Evolutionary conservation across 164 flowering plant genomes (phyloP).

Genomic region (Tetracentron sinense): DNA sequence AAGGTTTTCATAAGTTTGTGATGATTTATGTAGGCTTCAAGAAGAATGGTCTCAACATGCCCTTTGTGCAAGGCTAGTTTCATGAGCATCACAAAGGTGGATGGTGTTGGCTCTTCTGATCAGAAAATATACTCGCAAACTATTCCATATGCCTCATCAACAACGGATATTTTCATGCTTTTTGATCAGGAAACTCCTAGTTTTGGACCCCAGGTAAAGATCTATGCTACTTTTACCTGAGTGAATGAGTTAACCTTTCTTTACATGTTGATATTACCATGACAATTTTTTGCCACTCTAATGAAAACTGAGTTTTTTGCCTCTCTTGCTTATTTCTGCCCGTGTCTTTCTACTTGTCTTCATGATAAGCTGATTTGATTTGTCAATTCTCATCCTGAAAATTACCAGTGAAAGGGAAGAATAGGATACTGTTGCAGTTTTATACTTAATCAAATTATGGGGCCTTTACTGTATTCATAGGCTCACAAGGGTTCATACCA

Average conservation of each 20-base stretch:
- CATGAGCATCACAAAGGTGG: conserved; percentile 61
- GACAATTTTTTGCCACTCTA: neutral
- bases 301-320: too few relatives aligned
- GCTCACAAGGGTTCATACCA: too few relatives aligned
- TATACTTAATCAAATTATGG: too few relatives aligned
- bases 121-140: conserved; percentile 92
- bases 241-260: too few relatives aligned
- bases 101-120: conserved; percentile 55
- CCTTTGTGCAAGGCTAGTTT: conserved; percentile 90
- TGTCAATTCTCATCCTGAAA: too few relatives aligned
- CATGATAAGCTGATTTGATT: too few relatives aligned
- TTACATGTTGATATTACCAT: neutral
- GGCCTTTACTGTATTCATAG: too few relatives aligned
- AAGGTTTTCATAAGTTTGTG: neutral
- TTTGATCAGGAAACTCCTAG: conserved; percentile 26
- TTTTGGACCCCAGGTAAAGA: conserved; percentile 41
- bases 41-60: conserved; percentile 60
- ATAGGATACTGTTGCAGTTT: too few relatives aligned
- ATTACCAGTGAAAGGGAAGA: too few relatives aligned
- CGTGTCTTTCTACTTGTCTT: too few relatives aligned
- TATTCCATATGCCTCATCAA: conserved; percentile 44
- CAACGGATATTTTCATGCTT: conserved; percentile 37
- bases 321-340: too few relatives aligned
- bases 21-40: conserved; percentile 44
- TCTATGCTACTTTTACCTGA: neutral